Base-by-base conservation (phyloP, 2,329 filamentous ascomycete species). In the Alternaria consortialis region DNA sequence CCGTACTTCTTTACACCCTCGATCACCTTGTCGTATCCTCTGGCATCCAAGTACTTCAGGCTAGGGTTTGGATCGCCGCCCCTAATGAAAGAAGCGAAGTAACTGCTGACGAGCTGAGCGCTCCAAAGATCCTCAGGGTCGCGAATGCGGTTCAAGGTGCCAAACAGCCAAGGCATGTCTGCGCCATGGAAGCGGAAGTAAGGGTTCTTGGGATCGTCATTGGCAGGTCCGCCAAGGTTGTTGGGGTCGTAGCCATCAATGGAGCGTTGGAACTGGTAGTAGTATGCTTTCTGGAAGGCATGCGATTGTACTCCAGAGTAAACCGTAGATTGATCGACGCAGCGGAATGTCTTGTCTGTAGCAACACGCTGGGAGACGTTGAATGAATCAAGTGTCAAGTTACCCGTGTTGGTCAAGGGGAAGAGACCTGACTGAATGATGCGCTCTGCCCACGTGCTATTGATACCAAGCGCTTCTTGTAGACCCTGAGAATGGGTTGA, bases 301-400 rank as follows among this genome's bases (percentile, higher is more conserved):
- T 77, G 74, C 15, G 80, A 81, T 15, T 70, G 74, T 0, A 83
- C 76, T 3, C 82, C 85, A 0, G 84, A 80, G 68, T 84, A 84
- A 7, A 84, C 84, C 3, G 86, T 88, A 5, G 86, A 86, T 72
- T 88, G 82, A 70, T 87, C 85, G 52, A 86, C 77, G 71, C 87
- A 89, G 58, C 86, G 84, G 79, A 88, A 88, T 8, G 84, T 82
- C 53, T 81, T 84, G 72, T 89, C 86, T 2, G 86, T 88, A 3
- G 85, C 82, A 40, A 88, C 78, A 6, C 84, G 84, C 7, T 84
- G 79, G 20, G 82, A 82, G 34, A 85, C 79, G 61, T 86, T 87
- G 80, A 85, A 88, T 2, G 86, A 79, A 60, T 87, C 82, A 7
- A 86, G 80, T 0, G 86, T 87, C 8, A 81, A 59, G 50, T 87